These are phyloP conservation scores for Brassica rapa DNA, from an alignment of 345 rosid species.

Conservation along the genomic window DNA sequence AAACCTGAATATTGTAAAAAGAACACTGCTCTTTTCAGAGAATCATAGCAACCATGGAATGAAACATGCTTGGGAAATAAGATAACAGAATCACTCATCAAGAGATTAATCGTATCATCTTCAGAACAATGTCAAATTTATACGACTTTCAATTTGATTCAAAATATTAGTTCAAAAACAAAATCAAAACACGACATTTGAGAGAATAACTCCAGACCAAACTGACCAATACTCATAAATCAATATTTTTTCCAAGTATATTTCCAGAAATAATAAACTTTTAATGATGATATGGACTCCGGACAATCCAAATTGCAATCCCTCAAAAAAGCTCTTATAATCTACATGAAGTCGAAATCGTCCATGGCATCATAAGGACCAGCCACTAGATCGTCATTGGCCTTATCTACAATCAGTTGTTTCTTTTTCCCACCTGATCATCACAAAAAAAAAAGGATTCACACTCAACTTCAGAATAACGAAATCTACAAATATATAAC, in stretches of 20 bases:
- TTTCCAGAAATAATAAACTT: constrained; percentile 18
- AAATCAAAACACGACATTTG: neutral
- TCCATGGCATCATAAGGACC: constrained; percentile 60
- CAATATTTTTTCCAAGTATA: constrained; percentile 17
- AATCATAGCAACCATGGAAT: neutral
- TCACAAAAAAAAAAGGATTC: neutral
- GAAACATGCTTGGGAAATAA: neutral
- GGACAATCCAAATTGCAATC: constrained; percentile 9
- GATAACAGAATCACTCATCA: neutral
- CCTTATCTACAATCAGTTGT: constrained; percentile 74
- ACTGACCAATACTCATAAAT: constrained; percentile 15
- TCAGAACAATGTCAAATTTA: constrained; percentile 24
- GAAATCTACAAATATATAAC: neutral
- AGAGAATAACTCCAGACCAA: constrained; percentile 12
- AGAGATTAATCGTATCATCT: neutral
- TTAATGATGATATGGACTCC: constrained; percentile 13
- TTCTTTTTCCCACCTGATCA: constrained; percentile 71
- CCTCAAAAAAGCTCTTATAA: constrained; percentile 10
- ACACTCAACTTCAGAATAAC: neutral
- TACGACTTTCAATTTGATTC: neutral
- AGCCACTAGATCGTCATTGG: constrained; percentile 66
- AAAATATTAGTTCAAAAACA: neutral
- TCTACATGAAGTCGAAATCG: constrained; percentile 86
- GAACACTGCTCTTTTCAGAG: neutral
- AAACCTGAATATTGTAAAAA: neutral